Evolutionary conservation across 768 basidiomycete species (phyloP), one percentile per base, ranked within the genome.

Genomic region (Boletus bicolor): DNA sequence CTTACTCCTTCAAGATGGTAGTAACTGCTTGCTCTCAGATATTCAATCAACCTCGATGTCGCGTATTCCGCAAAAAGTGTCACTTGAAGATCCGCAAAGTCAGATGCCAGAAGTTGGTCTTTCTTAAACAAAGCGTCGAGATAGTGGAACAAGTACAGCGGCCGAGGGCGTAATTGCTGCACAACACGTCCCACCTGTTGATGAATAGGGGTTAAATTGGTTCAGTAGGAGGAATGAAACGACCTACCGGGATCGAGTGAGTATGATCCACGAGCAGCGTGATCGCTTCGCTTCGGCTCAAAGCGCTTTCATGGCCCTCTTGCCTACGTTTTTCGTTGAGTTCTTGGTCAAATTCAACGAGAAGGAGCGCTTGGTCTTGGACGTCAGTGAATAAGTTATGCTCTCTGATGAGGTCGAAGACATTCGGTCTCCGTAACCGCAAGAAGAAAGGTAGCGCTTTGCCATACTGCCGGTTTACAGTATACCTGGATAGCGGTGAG

Each of bases 281-380:
- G 56, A 98, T 93, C 0, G 94, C 94, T 37, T 87, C 82, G 36
- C 92, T 91, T 54, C 85, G 75, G 7, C 72, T 73, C 32, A 76
- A 72, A 21, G 72, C 67, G 6, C 68, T 69, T 21, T 75, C 69
- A 30, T 73, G 71, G 0, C 76, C 79, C 7, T 75, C 75, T 54
- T 70, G 69, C 59, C 76, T 68, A 24, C 79, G 76, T 66, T 81
- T 82, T 60, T 83, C 82, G 72, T 84, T 83, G 32, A 95, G 75
- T 68, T 96, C 92, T 54, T 91, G 86, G 64, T 98, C 96, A 58
- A 98, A 98, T 66, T 98, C 93, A 12, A 99, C 88, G 2, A 99
- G 83, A 11, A 93, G 77, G 3, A 97, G 75, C 17, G 91, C 93
- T 72, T 97, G 94, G 65, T 98, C 94, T 66, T 91, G 89, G 2